Evolutionary conservation across 495 filamentous ascomycete genomes (phyloP).

Genomic region (Xanthoparmelia taractica): DNA sequence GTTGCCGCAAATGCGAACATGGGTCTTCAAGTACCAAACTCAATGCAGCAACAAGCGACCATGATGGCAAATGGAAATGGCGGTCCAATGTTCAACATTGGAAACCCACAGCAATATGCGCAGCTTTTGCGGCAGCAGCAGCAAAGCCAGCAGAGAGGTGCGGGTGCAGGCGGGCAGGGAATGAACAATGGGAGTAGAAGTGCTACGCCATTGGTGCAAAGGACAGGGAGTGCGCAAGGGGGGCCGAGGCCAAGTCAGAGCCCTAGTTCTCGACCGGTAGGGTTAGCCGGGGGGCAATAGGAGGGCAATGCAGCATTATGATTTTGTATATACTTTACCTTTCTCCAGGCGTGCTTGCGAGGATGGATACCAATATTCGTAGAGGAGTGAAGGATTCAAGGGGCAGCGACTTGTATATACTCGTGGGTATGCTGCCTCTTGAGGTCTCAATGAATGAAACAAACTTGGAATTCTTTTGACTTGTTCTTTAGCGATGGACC

Average conservation of each 20-base stretch:
- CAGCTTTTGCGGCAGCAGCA: constrained; percentile 67
- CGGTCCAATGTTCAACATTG: constrained; percentile 24
- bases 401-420: neutral
- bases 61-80: constrained; percentile 30
- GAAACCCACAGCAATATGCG: constrained; percentile 57
- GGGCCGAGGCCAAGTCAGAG: constrained; percentile 24
- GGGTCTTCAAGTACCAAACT: constrained; percentile 17
- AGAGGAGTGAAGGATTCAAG: neutral
- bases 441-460: neutral
- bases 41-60: constrained; percentile 25
- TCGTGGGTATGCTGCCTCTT: neutral
- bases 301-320: neutral
- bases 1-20: constrained; percentile 15
- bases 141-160: constrained; percentile 45
- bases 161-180: constrained; percentile 33
- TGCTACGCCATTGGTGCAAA: constrained; percentile 44
- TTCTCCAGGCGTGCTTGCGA: neutral
- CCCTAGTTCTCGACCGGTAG: constrained; percentile 36
- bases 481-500: neutral
- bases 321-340: constrained; percentile 2
- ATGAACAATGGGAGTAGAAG: constrained; percentile 39
- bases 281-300: constrained; percentile 28
- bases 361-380: neutral
- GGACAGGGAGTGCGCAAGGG: constrained; percentile 26
- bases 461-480: neutral